These are phyloP conservation scores for Lentinula sp. DNA, from an alignment of 768 basidiomycete species.

Conservation along the genomic window DNA sequence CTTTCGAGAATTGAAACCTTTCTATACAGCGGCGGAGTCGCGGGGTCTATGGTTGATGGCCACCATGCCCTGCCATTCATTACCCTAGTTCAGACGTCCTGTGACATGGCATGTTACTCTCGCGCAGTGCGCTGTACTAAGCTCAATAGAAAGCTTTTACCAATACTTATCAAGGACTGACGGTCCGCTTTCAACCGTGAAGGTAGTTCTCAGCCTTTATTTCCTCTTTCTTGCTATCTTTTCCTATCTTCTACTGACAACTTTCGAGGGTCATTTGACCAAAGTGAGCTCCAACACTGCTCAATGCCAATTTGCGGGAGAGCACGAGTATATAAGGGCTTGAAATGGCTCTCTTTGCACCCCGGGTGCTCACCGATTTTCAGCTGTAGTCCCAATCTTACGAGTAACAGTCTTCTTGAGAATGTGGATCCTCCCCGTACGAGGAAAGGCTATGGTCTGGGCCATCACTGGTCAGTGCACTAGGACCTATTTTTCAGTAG, in stretches of 20 bases:
- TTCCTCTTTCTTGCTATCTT: background rate
- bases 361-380: background rate
- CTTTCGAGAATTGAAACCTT: no score
- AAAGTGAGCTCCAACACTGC: background rate
- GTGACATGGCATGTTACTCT: no score
- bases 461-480: slow-evolving; percentile 27
- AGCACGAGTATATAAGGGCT: no score
- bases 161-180: background rate
- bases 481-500: background rate
- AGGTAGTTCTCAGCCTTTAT: background rate
- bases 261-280: background rate
- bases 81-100: no score
- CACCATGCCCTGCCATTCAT: no score
- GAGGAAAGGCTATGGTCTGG: slow-evolving; percentile 31
- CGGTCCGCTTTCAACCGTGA: background rate
- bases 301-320: background rate
- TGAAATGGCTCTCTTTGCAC: background rate
- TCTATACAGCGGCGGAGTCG: no score
- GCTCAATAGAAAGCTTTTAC: background rate
- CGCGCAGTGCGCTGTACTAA: background rate
- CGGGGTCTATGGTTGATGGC: no score
- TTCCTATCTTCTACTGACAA: background rate
- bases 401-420: background rate
- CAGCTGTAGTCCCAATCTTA: background rate
- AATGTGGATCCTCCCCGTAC: slow-evolving; percentile 30